These are phyloP conservation scores for Xylaria sp. DNA, from an alignment of 2,329 filamentous ascomycete genomes.

Conservation along the genomic window DNA sequence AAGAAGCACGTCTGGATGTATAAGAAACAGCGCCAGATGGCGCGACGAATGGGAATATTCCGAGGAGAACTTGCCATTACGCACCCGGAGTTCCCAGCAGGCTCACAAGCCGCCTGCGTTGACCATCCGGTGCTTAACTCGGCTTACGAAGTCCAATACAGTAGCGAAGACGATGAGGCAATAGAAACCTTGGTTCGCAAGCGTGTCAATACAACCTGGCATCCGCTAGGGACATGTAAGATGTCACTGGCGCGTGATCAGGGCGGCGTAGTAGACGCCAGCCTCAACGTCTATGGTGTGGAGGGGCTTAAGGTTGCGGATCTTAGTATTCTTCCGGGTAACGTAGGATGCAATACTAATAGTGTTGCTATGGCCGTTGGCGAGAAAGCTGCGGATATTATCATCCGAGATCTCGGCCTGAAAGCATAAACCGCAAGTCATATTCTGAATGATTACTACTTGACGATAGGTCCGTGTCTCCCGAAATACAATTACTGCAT, in stretches of 20 bases:
- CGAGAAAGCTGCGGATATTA: conserved; percentile 57
- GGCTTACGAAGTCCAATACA: conserved; percentile 54
- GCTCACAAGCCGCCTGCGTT: conserved; percentile 53
- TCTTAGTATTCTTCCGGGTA: conserved; percentile 37
- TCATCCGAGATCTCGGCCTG: conserved; percentile 51
- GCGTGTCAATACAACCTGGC: conserved; percentile 51
- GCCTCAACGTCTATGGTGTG: conserved; percentile 52
- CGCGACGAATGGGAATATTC: conserved; percentile 64
- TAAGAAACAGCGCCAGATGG: conserved; percentile 70
- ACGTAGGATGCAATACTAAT: conserved; percentile 54
- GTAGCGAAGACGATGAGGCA: conserved; percentile 56
- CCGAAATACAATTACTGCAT: too few relatives aligned
- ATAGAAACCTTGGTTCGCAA: conserved; percentile 54
- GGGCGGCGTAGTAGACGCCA: conserved; percentile 54
- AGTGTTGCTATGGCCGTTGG: conserved; percentile 60
- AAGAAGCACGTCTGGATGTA: conserved; percentile 70
- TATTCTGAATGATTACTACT: background rate
- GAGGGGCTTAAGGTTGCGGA: conserved; percentile 51
- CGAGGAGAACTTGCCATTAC: conserved; percentile 55
- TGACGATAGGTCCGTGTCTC: background rate
- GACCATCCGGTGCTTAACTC: conserved; percentile 39
- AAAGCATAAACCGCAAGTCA: background rate
- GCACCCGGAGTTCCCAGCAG: conserved; percentile 56
- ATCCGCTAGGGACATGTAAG: conserved; percentile 41
- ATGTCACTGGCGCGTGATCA: conserved; percentile 51